These are phyloP conservation scores for Oehlia diaphana DNA, from an alignment of 192 early-diverging fungal species.

Conservation along the genomic window DNA sequence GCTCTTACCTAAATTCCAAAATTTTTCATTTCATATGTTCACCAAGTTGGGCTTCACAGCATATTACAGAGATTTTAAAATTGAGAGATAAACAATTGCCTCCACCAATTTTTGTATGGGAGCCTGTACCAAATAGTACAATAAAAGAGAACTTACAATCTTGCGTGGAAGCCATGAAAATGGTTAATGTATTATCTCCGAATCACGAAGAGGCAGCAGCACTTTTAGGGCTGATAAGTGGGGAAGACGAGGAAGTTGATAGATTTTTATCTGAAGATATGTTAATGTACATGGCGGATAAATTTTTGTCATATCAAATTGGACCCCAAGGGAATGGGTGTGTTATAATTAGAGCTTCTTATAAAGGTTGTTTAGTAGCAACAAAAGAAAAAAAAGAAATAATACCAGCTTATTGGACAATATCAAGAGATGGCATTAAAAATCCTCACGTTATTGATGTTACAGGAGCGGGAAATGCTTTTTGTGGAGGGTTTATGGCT, in stretches of 20 bases:
- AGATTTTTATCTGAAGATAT: slow-evolving; percentile 7
- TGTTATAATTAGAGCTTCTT: slow-evolving; percentile 41
- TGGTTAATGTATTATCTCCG: slow-evolving; percentile 40
- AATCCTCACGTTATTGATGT: slow-evolving; percentile 37
- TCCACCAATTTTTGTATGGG: slow-evolving; percentile 43
- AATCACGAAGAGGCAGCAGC: slow-evolving; percentile 48
- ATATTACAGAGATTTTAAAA: slow-evolving; percentile 23
- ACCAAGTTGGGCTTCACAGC: slow-evolving; percentile 32
- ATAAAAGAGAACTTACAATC: slow-evolving; percentile 30
- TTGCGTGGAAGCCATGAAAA: slow-evolving; percentile 25
- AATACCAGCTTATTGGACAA: slow-evolving; percentile 44
- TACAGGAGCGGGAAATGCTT: slow-evolving; percentile 48
- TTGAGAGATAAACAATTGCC: slow-evolving; percentile 18
- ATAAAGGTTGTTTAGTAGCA: slow-evolving; percentile 31
- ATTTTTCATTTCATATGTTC: slow-evolving; percentile 43
- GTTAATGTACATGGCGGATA: slow-evolving; percentile 30
- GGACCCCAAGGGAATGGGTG: slow-evolving; percentile 29
- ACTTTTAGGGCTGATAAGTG: slow-evolving; percentile 32
- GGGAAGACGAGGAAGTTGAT: slow-evolving; percentile 12
- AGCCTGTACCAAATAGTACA: slow-evolving; percentile 41
- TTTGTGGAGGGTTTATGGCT: slow-evolving; percentile 45
- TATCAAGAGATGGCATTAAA: not conserved
- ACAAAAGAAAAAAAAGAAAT: slow-evolving; percentile 13
- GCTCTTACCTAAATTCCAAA: slow-evolving; percentile 34
- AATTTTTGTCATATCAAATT: slow-evolving; percentile 22